Evolutionary conservation across 192 early-diverging fungal genomes (phyloP), one percentile per base, ranked within the genome.

Genomic region (Coemansia sp.): DNA sequence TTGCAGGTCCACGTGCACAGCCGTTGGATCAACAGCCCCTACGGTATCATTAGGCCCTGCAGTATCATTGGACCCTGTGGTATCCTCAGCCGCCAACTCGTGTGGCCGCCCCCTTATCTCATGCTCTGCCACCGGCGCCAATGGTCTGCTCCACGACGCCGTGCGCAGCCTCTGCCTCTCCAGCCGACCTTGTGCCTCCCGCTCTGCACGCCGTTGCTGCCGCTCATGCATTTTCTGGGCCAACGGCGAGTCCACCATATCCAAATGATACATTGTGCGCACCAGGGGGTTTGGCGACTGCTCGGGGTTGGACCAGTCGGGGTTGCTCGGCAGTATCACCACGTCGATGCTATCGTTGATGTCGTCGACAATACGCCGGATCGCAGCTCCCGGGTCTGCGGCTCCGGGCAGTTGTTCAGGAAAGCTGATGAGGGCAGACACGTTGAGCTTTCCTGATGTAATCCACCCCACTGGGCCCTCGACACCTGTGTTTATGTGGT

Each of bases 381-480:
- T 66, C 8, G 84, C 74, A 61, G 79, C 72, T 58, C 77, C 72
- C 22, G 87, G 68, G 7, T 71, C 60, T n/a, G 73, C 69, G 4
- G 65, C 41, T 4, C 48, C 83, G 1, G 75, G 63, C 1, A 82
- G 73, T 41, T 86, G 82, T 12, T 69, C 61, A 1, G 90, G 90
- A 51, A 90, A 86, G 59, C 71, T 79, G 39, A 92, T 81, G 35
- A 90, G 83, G 8, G 88, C 87, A 8, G 84, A 82, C 12, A 98
- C 82, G 65, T 97, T 94, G 0, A 98, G 83, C 7, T 84, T 88
- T 3, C 95, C 95, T 3, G 85, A 83, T n/a, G 89, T 93, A 63
- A 98, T 93, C 96, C 96, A 98, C 12, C 90, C 89, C 35, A 95
- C 85, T 3, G 96, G 96, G 0, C 96, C 96, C 32, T 85, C 84